Conservation (phyloP, 106 monocot species). For the Dioscorea alata region DNA sequence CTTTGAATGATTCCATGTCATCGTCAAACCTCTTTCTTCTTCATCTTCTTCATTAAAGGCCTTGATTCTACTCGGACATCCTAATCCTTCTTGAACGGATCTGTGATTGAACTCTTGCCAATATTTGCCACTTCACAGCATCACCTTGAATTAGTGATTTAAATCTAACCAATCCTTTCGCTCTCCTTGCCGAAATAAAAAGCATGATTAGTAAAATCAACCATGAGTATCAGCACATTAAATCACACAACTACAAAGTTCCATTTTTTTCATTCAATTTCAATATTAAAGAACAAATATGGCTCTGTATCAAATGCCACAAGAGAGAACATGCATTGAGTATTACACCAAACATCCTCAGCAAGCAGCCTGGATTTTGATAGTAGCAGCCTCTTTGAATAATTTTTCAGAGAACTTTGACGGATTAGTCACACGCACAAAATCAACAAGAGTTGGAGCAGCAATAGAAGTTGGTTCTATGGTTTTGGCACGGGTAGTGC, state of each 20-base stretch:
- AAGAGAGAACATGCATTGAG: no score
- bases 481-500: slow-evolving; percentile 17
- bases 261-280: no score
- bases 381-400: slow-evolving; percentile 44
- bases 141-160: slow-evolving; percentile 68
- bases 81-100: slow-evolving; percentile 69
- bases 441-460: slow-evolving; percentile 23
- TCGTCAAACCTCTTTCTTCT: no score
- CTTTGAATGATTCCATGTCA: no score
- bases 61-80: slow-evolving; percentile 90
- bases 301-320: neutral
- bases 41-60: slow-evolving; percentile 77
- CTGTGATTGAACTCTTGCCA: slow-evolving; percentile 82
- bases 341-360: slow-evolving; percentile 55
- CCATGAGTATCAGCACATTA: no score
- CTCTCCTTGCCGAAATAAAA: slow-evolving; percentile 65
- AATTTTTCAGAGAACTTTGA: slow-evolving; percentile 28
- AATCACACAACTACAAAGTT: no score
- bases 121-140: slow-evolving; percentile 76
- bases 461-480: slow-evolving; percentile 21
- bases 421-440: slow-evolving; percentile 16
- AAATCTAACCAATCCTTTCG: slow-evolving; percentile 74
- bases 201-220: neutral
- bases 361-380: slow-evolving; percentile 71
- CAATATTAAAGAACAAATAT: no score